Base-by-base conservation (phyloP, 805 yeast species). In the Saccharomycopsis fermentans region DNA sequence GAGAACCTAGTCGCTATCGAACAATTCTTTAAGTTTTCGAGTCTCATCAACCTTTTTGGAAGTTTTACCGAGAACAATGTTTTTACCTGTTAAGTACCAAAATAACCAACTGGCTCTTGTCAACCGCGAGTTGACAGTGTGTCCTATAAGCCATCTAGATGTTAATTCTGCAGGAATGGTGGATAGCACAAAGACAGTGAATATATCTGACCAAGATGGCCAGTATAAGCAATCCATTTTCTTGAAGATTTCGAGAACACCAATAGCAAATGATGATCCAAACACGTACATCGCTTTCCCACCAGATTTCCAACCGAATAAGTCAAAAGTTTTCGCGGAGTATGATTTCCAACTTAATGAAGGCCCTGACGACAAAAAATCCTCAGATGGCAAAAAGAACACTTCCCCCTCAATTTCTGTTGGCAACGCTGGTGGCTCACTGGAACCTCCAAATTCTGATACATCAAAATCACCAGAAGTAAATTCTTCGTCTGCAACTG, bases 221-320 rank as follows among this genome's bases (percentile, higher is more conserved):
- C 27, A 39, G 12, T 62, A 62, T 54, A 57, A 54, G 34, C 62
- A 59, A 52, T n/a, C 57, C 6, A 17, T 55, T 21, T 62, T 58
- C 39, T 39, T 62, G 54, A 51, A 59, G 16, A 51, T 62, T 3
- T 56, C 62, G 6, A 47, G 64, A 35, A 59, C 63, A 14, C 63
- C 64, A 8, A 40, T 62, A 24, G 9, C 54, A 24, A 34, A 17
- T 24, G 61, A 53, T 11, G 64, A 62, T 37, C 64, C 64, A 1
- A 57, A 62, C 36, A 62, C 64, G 24, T 62, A 62, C 47, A 47
- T 62, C 39, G 61, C 64, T 8, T 51, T 62, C 21, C 64, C 62
- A 11, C 62, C 62, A 14, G 57, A 53, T 19, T 59, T 55, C 40
- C 58, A 57, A 19, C 64, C 64, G 21, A 62, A 59, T 54, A 62